Conservation (phyloP, 768 basidiomycete species). For the Antrodiella citrinella region DNA sequence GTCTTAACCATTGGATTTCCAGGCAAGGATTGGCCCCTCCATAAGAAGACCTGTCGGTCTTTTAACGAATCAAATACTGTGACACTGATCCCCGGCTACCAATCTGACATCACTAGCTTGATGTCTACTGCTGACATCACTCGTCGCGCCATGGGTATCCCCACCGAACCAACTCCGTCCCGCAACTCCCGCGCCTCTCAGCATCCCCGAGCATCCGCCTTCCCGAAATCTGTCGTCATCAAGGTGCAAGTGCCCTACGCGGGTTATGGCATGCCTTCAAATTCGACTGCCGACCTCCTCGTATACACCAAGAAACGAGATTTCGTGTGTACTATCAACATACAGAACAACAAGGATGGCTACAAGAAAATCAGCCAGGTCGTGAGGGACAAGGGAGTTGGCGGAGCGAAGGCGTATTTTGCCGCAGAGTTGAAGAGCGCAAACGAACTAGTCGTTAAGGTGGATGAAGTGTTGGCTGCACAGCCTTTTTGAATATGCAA, state of each 20-base stretch:
- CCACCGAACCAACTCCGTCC: constrained; percentile 13
- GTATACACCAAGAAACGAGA: constrained; percentile 49
- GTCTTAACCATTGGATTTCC: too few species aligned
- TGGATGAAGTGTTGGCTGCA: constrained; percentile 44
- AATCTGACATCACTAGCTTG: constrained; percentile 6
- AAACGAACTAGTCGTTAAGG: constrained; percentile 42
- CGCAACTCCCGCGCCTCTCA: constrained; percentile 14
- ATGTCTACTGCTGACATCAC: constrained; percentile 23
- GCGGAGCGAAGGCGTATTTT: constrained; percentile 45
- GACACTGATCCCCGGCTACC: constrained; percentile 38
- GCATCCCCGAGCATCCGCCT: constrained; percentile 14
- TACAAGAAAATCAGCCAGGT: constrained; percentile 35
- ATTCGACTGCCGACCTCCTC: constrained; percentile 22
- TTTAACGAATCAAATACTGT: constrained; percentile 37
- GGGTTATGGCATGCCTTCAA: background rate
- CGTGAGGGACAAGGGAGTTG: constrained; percentile 34
- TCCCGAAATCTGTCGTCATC: constrained; percentile 37
- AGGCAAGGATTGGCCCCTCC: constrained; percentile 41
- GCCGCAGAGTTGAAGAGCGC: constrained; percentile 39
- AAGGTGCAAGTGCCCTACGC: constrained; percentile 45
- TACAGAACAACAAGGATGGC: constrained; percentile 22
- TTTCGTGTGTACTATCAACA: constrained; percentile 36
- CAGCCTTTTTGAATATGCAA: constrained; percentile 37
- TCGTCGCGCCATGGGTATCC: constrained; percentile 24
- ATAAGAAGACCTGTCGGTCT: constrained; percentile 39